These are phyloP conservation scores for Nidula niveotomentosa DNA, from an alignment of 1,284 basidiomycete genomes.

Conservation along the genomic window DNA sequence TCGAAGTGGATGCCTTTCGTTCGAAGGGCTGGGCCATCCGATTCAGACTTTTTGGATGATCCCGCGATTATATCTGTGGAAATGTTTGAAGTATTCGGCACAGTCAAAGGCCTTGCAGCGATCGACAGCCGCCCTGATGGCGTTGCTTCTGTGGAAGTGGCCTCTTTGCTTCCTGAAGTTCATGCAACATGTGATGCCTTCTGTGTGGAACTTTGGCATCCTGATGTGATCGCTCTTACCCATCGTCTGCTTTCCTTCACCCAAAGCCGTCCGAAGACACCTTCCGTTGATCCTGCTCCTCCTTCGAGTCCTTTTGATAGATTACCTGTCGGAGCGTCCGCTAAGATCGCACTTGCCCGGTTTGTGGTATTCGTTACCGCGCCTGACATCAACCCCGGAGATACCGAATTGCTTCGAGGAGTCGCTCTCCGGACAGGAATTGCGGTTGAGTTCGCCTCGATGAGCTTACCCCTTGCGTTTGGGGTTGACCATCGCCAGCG, in stretches of 20 bases:
- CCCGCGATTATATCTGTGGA: conserved; percentile 60
- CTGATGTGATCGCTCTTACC: conserved; percentile 57
- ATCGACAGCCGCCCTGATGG: conserved; percentile 43
- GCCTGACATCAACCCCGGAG: conserved; percentile 74
- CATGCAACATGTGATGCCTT: conserved; percentile 60
- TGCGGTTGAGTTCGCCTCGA: conserved; percentile 60
- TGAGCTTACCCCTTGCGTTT: conserved; percentile 47
- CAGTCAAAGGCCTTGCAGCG: conserved; percentile 44
- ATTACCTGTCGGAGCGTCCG: conserved; percentile 48
- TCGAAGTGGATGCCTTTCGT: conserved; percentile 23
- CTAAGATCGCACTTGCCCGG: conserved; percentile 62
- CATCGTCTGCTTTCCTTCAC: conserved; percentile 40
- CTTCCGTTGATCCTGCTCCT: conserved; percentile 4
- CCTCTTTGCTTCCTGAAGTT: conserved; percentile 51
- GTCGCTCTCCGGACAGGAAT: conserved; percentile 63
- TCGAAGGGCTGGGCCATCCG: conserved; percentile 18
- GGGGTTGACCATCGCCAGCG: conserved; percentile 36
- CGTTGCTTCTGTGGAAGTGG: conserved; percentile 46
- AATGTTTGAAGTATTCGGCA: conserved; percentile 44
- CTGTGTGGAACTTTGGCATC: conserved; percentile 74
- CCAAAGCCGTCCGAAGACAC: conserved; percentile 13
- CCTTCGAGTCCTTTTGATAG: conserved; percentile 20
- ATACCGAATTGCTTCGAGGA: conserved; percentile 72
- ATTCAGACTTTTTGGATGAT: conserved; percentile 38
- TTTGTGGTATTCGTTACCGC: conserved; percentile 72